Conservation (phyloP, 2,329 filamentous ascomycete species). For the Neodidymelliopsis sp. region DNA sequence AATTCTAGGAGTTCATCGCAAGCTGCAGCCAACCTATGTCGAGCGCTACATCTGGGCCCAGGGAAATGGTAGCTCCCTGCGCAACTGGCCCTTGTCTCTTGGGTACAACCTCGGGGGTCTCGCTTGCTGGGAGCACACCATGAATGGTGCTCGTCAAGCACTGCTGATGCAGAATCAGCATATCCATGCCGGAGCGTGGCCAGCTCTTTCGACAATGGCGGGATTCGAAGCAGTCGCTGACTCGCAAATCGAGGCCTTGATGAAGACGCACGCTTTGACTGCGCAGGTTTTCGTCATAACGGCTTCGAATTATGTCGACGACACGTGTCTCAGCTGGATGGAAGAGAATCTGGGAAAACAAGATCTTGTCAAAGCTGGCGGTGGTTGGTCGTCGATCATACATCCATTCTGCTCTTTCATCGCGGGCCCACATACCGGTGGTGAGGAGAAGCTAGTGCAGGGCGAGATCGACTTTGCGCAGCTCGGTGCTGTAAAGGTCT, state of each 20-base stretch:
- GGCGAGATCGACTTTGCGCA: constrained; percentile 47
- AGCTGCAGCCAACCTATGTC: constrained; percentile 48
- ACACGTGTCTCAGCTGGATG: constrained; percentile 53
- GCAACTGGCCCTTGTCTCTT: constrained; percentile 39
- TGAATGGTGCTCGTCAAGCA: constrained; percentile 50
- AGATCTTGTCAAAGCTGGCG: constrained; percentile 44
- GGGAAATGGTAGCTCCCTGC: constrained; percentile 42
- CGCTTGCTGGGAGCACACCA: constrained; percentile 50
- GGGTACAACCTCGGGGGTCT: constrained; percentile 48
- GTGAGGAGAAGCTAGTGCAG: constrained; percentile 43
- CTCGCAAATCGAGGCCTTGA: constrained; percentile 57
- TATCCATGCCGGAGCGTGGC: constrained; percentile 50
- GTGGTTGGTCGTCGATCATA: constrained; percentile 47
- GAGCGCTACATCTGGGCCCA: constrained; percentile 49
- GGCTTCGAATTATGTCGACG: constrained; percentile 54
- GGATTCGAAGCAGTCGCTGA: constrained; percentile 54
- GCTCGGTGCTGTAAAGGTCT: constrained; percentile 46
- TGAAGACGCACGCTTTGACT: constrained; percentile 56
- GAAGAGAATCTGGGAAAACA: constrained; percentile 46
- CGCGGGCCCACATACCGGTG: constrained; percentile 45
- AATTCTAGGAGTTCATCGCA: constrained; percentile 49
- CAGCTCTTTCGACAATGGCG: constrained; percentile 45
- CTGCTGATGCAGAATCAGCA: constrained; percentile 45
- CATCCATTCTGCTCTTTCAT: constrained; percentile 48
- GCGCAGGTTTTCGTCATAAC: constrained; percentile 56